Evolutionary conservation across 371 early-diverging fungal genomes (phyloP), one percentile per base, ranked within the genome.

Genomic region (Blakeslea trispora): DNA sequence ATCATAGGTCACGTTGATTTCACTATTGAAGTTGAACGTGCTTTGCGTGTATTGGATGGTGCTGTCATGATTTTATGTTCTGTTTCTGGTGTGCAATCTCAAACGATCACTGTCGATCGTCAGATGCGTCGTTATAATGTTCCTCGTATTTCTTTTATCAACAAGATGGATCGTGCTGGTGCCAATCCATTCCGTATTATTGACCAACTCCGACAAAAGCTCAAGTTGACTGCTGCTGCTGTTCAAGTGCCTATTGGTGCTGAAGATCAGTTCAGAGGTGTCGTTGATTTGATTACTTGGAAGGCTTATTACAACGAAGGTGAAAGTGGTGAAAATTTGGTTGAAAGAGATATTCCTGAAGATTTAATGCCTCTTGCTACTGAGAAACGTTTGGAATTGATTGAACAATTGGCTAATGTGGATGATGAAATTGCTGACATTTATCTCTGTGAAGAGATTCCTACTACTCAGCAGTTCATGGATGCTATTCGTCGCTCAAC

Each of bases 101-200:
- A 98, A 82, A 97, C 97, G 19, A 95, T 95, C 57, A 98, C 98
- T 10, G 98, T 98, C 22, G 96, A 96, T 74, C 89, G 92, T 60
- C 94, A 94, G 68, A 92, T 92, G 93, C 89, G 88, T 76, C 86
- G 93, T 55, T 92, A 94, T 71, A 84, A 85, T 60, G 91, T 94
- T 37, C 93, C 93, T 11, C 85, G 95, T 63, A 87, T 91, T 56
- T 87, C 88, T 47, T 93, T 93, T 56, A 87, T 95, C 64, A 94
- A 92, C 84, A 94, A 93, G 81, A 88, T 92, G 91, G 93, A 93
- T 75, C 85, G 91, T 69, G 91, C 94, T 47, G 98, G 98, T 60
- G 93, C 98, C 14, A 97, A 97, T 64, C 96, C 98, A 0, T 85
- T 81, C 78, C 87, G 93, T 64, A 91, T 96, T 34, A 84, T 96